Evolutionary conservation across 2,329 filamentous ascomycete species (phyloP).

Genomic region (Ascochyta rabiei): DNA sequence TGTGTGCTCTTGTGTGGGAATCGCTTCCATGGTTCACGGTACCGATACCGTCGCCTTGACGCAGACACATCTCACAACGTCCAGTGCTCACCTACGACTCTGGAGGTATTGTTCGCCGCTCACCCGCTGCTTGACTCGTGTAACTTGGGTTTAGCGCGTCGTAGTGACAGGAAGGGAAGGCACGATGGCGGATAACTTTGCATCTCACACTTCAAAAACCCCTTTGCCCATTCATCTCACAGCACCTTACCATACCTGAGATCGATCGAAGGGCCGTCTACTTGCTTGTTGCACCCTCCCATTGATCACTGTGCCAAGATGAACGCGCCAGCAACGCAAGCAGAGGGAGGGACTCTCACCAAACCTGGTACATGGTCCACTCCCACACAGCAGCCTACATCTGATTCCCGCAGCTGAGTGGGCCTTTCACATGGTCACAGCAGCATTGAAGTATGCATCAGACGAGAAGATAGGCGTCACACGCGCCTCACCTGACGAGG

Average conservation of each 20-base stretch:
- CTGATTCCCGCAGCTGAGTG: constrained; percentile 18
- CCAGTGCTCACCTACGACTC: background rate
- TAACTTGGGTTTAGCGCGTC: background rate
- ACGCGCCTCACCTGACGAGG: constrained; percentile 16
- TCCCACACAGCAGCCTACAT: background rate
- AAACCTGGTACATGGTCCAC: constrained; percentile 17
- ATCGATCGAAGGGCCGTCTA: background rate
- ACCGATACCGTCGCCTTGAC: background rate
- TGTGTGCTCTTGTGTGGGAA: background rate
- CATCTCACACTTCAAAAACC: background rate
- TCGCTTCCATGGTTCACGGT: background rate
- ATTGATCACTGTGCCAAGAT: background rate
- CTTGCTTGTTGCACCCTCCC: background rate
- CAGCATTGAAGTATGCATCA: constrained; percentile 16
- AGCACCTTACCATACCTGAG: too few relatives aligned
- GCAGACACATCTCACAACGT: background rate
- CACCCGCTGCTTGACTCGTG: background rate
- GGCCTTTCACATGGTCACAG: constrained; percentile 20
- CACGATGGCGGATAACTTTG: background rate
- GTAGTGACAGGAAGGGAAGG: background rate
- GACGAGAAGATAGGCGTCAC: background rate
- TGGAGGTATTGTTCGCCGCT: too few relatives aligned
- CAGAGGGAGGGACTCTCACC: constrained; percentile 8
- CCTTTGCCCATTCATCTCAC: too few relatives aligned
- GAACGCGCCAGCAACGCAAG: constrained; percentile 4